Evolutionary conservation across 2,329 filamentous ascomycete species (phyloP), one percentile per base, ranked within the genome.

Genomic region (Lachnellula cervina): DNA sequence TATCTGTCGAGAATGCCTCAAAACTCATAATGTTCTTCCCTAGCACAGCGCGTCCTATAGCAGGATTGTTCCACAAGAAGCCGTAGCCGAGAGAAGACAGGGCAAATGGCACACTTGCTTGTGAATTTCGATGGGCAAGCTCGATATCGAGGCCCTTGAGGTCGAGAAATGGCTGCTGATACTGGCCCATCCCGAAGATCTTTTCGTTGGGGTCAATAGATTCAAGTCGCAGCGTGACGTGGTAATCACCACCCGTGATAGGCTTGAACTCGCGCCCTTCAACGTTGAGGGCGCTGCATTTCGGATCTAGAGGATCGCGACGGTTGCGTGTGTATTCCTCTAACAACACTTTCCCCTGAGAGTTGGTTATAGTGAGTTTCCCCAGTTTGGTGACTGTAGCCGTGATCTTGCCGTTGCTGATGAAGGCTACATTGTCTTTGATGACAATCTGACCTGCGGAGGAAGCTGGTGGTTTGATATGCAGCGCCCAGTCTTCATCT

Each of bases 181-280:
- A 87, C 68, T 87, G 84, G 0, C 84, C 84, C 83, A 87, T 87
- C 19, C 84, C 84, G 62, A 77, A 87, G n/a, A 87, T 79, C 64
- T 78, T 81, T 66, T 87, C 84, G 17, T 78, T 71, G 0, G 71
- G 69, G 52, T 78, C 68, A 51, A 80, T 65, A 1, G 78, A 80
- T 65, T 87, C 83, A 52, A 87, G 77, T 0, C 84, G 75, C 60
- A 78, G 72, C 0, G 81, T 85, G 8, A 86, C 70, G 51, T 81
- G 77, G 63, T 81, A 85, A 53, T 80, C 75, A 5, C 71, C 71
- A 3, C 76, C 77, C 0, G 72, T 64, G 7, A 76, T 74, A 0
- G 77, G 74, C 28, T 74, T 74, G 58, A 80, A 76, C 54, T 81
- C 78, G 19, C 79, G 72, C 0, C 77, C 77, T 62, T 78, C 74